These are phyloP conservation scores for Symmetrospora coprosmae DNA, from an alignment of 768 basidiomycete species.

Conservation along the genomic window DNA sequence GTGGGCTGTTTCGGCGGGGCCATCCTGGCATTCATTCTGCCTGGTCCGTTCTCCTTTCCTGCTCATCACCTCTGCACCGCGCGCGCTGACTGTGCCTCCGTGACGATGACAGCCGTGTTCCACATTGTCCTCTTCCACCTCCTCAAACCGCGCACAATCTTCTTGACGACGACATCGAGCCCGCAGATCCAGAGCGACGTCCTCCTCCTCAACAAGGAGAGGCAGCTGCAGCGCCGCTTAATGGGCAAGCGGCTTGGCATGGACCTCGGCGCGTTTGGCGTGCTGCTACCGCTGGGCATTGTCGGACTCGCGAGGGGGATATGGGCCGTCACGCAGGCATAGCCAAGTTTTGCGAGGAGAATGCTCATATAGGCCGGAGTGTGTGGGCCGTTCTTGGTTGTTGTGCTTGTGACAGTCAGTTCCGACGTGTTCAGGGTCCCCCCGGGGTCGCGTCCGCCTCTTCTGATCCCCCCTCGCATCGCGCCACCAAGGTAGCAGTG, in stretches of 20 bases:
- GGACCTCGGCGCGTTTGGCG: constrained; percentile 28
- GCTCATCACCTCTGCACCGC: not conserved
- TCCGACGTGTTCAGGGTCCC: too few relatives aligned
- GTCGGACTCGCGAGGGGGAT: constrained; percentile 24
- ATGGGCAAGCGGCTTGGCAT: constrained; percentile 49
- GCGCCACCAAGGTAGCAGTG: too few relatives aligned
- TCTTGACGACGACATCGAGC: constrained; percentile 48
- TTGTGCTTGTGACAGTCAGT: too few relatives aligned
- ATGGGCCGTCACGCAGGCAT: too few relatives aligned
- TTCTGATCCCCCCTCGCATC: too few relatives aligned
- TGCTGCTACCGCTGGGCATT: constrained; percentile 26
- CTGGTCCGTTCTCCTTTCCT: constrained; percentile 12
- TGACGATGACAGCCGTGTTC: constrained; percentile 45
- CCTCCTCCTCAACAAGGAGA: constrained; percentile 72
- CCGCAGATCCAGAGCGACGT: constrained; percentile 36
- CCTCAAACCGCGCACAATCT: constrained; percentile 65
- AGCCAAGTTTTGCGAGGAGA: too few relatives aligned
- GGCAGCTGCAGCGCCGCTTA: constrained; percentile 60
- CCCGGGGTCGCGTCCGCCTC: too few relatives aligned
- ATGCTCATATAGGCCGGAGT: too few relatives aligned
- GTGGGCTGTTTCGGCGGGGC: constrained; percentile 4
- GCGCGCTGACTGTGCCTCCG: not conserved
- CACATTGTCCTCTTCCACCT: constrained; percentile 75
- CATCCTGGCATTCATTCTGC: constrained; percentile 23
- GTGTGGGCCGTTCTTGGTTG: too few relatives aligned